phyloP scores from a whole-genome alignment of 768 basidiomycete genomes.

The Pholiota conissans region DNA sequence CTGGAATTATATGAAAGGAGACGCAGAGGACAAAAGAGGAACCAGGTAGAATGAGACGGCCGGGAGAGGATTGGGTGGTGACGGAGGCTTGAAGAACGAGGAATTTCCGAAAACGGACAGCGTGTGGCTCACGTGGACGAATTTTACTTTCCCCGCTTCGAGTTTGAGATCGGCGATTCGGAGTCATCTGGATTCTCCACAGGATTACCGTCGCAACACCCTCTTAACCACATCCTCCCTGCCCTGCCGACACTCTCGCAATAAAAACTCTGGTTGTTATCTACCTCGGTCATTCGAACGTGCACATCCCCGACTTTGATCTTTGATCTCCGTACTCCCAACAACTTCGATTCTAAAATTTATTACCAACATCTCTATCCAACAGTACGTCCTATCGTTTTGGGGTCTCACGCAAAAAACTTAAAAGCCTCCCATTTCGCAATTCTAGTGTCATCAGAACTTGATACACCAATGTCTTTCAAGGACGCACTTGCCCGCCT shows the following conservation, averaged over 20 bases:
- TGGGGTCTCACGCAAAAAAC: slow-evolving; percentile 13
- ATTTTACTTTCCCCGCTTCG: slow-evolving; percentile 4
- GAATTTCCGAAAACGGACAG: slow-evolving; percentile 4
- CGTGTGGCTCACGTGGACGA: slow-evolving; percentile 19
- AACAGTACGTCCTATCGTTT: slow-evolving; percentile 1
- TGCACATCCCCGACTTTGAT: neutral
- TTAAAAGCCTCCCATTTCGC: slow-evolving; percentile 9
- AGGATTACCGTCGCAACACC: slow-evolving; percentile 2
- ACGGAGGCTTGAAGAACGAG: slow-evolving; percentile 4
- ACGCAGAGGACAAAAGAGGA: slow-evolving; percentile 13
- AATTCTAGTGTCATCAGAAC: slow-evolving; percentile 41
- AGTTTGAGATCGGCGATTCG: neutral
- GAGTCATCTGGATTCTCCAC: slow-evolving; percentile 9
- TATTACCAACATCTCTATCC: neutral
- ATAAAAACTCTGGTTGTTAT: neutral
- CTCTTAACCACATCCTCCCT: neutral
- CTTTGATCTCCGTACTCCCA: neutral
- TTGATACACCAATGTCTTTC: slow-evolving; percentile 71
- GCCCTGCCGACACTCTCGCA: neutral
- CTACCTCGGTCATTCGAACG: slow-evolving; percentile 9
- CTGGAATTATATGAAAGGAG: slow-evolving; percentile 16
- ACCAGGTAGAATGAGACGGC: slow-evolving; percentile 2
- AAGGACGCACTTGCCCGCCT: slow-evolving; percentile 78
- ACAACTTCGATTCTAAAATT: slow-evolving; percentile 1
- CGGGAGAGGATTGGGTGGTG: slow-evolving; percentile 7